These are phyloP conservation scores for Conringia planisiliqua DNA, from an alignment of 345 rosid species.

Conservation along the genomic window DNA sequence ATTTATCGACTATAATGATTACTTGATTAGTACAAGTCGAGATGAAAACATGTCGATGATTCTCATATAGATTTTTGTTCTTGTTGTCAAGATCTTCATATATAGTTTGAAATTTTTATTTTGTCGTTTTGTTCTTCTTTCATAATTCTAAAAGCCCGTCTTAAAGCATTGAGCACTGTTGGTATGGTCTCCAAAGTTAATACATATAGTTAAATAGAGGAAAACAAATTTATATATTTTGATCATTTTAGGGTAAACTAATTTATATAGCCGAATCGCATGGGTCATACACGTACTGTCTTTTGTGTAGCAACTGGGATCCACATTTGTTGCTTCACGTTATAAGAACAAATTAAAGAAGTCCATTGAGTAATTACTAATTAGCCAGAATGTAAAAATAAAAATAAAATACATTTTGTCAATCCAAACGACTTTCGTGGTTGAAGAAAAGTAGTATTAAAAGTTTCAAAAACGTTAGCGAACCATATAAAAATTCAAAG, in stretches of 20 bases:
- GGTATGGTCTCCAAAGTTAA: not conserved
- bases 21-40: not conserved
- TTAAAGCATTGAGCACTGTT: not conserved
- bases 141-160: not conserved
- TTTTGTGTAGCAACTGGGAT: constrained; percentile 25
- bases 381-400: not conserved
- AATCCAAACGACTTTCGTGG: not conserved
- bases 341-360: not conserved
- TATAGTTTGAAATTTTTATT: not conserved
- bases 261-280: constrained; percentile 4
- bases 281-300: constrained; percentile 22
- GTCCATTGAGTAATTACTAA: constrained; percentile 3
- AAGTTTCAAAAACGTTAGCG: not conserved
- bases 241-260: not conserved
- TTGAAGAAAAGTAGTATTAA: not conserved
- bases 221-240: not conserved
- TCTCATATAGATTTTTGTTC: not conserved
- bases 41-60: not conserved
- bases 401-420: not conserved
- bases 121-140: not conserved
- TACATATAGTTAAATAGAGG: not conserved
- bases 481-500: not conserved
- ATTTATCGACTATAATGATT: not conserved
- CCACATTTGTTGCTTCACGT: constrained; percentile 18
- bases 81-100: not conserved